Percentiles rank a stretch among this genome's conserved stretches.
Conservation (phyloP, 2,329 filamentous ascomycete species). For the Conoideocrella luteorostrata region DNA sequence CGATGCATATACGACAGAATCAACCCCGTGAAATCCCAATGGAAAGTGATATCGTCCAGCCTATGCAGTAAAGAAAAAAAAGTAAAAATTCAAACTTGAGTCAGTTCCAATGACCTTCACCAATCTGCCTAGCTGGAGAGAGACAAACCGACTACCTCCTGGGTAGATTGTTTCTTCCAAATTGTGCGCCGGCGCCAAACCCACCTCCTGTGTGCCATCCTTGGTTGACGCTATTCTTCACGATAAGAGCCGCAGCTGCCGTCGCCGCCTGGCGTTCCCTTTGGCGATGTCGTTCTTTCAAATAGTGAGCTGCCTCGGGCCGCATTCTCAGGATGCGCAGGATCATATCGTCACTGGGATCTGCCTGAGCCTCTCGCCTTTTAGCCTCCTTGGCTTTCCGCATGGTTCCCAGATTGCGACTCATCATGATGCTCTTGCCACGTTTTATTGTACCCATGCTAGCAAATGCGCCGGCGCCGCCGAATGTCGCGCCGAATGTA, state of each 20-base stretch:
- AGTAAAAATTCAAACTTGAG: too few relatives aligned
- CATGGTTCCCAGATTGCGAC: conserved; percentile 92
- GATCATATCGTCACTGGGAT: conserved; percentile 98
- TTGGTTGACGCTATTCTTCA: conserved; percentile 74
- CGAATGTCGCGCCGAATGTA: conserved; percentile 27
- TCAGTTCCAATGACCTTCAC: too few relatives aligned
- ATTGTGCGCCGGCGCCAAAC: conserved; percentile 30
- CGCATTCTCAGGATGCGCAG: conserved; percentile 90
- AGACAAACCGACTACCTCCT: too few relatives aligned
- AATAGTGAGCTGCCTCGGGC: conserved; percentile 78
- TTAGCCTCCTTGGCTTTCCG: conserved; percentile 93
- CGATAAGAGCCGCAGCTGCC: conserved; percentile 88
- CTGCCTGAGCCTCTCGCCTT: conserved; percentile 88
- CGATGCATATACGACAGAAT: too few relatives aligned
- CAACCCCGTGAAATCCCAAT: too few relatives aligned
- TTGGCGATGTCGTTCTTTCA: conserved; percentile 85
- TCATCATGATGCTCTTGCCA: conserved; percentile 84
- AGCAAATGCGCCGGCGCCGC: conserved; percentile 41
- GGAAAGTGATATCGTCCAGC: too few relatives aligned
- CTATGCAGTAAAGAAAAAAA: too few relatives aligned
- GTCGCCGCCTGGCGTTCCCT: conserved; percentile 88
- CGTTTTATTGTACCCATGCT: conserved; percentile 62
- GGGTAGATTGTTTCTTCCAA: conserved; percentile 40
- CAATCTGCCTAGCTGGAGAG: too few relatives aligned
- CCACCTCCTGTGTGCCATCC: conserved; percentile 42